Percentiles rank a stretch among this genome's conserved stretches.
Conservation (phyloP, 2,329 filamentous ascomycete genomes). For the Microdochium paspali region DNA sequence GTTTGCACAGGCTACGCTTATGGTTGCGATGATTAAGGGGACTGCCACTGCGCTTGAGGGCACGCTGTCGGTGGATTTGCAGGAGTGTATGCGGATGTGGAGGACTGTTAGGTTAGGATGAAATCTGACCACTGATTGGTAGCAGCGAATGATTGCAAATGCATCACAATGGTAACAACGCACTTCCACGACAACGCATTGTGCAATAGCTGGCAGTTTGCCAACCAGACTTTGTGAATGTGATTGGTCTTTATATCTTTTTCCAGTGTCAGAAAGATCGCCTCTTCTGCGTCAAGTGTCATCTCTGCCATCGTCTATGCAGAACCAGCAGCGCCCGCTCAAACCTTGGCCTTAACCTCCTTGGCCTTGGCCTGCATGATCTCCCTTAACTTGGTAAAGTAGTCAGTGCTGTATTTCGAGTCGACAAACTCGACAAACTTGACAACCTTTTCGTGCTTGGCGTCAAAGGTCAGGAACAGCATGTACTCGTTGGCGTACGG, state of each 20-base stretch:
- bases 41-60: conserved; percentile 35
- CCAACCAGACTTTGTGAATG: no score
- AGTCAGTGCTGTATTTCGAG: conserved; percentile 3
- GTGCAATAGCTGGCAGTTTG: no score
- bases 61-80: conserved; percentile 39
- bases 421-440: conserved; percentile 7
- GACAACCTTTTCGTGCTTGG: conserved; percentile 8
- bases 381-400: conserved; percentile 5
- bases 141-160: no score
- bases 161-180: no score
- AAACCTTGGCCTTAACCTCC: no score
- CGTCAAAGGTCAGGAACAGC: conserved; percentile 10
- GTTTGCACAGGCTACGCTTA: conserved; percentile 37
- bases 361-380: not conserved
- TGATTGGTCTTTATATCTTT: not conserved
- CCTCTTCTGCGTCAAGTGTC: not conserved
- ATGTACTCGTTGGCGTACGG: conserved; percentile 12
- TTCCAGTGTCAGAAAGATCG: not conserved
- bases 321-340: not conserved
- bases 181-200: no score
- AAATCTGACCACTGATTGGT: no score
- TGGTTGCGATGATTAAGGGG: conserved; percentile 37
- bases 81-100: conserved; percentile 46
- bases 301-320: not conserved
- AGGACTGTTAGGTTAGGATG: conserved; percentile 40